Percentiles rank a stretch among this genome's conserved stretches.
These are phyloP conservation scores for Hypoxylon cercidicola DNA, from an alignment of 495 filamentous ascomycete genomes.

Conservation along the genomic window DNA sequence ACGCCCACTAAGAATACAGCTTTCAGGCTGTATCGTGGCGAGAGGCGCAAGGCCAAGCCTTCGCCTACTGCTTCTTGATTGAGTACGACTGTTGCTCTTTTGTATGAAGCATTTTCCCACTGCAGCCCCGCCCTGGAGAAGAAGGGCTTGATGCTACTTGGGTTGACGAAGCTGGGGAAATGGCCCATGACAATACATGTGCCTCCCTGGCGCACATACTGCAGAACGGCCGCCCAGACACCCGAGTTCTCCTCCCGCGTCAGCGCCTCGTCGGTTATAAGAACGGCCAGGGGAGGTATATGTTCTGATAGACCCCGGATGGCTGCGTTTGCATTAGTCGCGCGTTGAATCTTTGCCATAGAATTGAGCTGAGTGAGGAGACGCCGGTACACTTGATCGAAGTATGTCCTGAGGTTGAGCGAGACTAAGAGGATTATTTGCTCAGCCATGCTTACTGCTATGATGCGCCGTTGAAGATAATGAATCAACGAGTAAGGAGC, in stretches of 20 bases:
- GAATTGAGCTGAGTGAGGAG: background rate
- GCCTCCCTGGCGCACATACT: conserved; percentile 25
- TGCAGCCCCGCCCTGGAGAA: conserved; percentile 40
- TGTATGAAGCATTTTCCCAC: conserved; percentile 50
- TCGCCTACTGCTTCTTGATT: conserved; percentile 14
- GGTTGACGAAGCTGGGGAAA: conserved; percentile 12
- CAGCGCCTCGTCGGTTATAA: conserved; percentile 17
- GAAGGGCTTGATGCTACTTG: conserved; percentile 1
- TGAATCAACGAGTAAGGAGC: too few relatives aligned
- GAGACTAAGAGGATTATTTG: conserved; percentile 4
- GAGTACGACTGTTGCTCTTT: conserved; percentile 47
- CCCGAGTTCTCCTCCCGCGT: background rate
- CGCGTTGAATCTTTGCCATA: background rate
- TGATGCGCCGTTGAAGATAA: too few relatives aligned
- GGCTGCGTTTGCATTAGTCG: background rate
- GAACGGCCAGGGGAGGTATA: conserved; percentile 8
- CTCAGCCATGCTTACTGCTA: too few relatives aligned
- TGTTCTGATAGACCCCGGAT: conserved; percentile 13
- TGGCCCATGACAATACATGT: conserved; percentile 25
- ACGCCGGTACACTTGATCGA: background rate
- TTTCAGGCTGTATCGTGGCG: conserved; percentile 54
- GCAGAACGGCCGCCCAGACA: conserved; percentile 23
- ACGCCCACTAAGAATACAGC: conserved; percentile 50
- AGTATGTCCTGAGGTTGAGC: background rate
- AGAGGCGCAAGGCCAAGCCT: conserved; percentile 31